Base-by-base conservation (phyloP, 495 filamentous ascomycete species). In the Penicillium egyptiacum region DNA sequence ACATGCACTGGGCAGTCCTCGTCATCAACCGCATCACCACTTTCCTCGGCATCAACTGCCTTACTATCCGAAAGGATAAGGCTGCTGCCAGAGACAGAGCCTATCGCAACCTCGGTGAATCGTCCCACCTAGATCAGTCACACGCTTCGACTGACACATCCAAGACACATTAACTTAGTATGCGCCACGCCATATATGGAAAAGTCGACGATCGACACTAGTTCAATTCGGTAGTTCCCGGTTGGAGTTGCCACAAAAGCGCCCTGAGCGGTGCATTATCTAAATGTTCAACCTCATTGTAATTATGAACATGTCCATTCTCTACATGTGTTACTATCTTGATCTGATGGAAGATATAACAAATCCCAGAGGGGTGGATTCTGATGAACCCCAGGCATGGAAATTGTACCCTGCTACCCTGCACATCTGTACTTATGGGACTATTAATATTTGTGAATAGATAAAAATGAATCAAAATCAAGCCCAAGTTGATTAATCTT, bases 11-110 rank as follows among this genome's bases (percentile, higher is more conserved):
- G 95, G 94, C 94, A 1, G 83, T 87, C 35, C 75, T 97, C 39
- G 91, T 98, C 42, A 96, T 96, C 58, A 86, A 87, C 64, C 88
- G 88, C 57, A 98, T 98, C 62, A 98, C 95, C 67, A 78, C 83
- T 25, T 98, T 90, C 77, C 75, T 98, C 12, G 91, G 87, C 56
- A 98, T 98, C 77, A 92, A 90, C 65, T 96, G 92, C 70, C 73
- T 98, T 39, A 96, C 92, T 2, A 96, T 98, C 53, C 90, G 89
- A 19, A 63, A 76, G 40, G 79, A 84, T 62, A 84, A 82, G 53
- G 66, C 65, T 16, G 53, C 53, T 4, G 76, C 70, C 30, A 67
- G 75, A 8, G 76, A 79, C 19, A 61, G 65, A 33, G 75, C 69
- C 3, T 79, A 74, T 58, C 73, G 71, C 48, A 69, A 70, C 17